Conservation (phyloP, 164 flowering plant genomes). For the Macadamia tetraphylla region DNA sequence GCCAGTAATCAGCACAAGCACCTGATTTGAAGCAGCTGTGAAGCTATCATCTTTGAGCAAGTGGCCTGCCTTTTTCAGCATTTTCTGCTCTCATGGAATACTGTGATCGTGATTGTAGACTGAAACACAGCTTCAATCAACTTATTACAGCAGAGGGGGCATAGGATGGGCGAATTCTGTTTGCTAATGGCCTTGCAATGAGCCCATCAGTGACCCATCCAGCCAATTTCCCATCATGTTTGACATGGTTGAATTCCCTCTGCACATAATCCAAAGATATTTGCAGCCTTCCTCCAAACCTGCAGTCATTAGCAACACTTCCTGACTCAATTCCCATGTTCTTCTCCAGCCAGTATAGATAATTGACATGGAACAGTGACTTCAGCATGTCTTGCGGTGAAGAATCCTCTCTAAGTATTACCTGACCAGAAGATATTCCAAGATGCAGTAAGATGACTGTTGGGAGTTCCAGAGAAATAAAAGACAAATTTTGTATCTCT, state of each 20-base stretch:
- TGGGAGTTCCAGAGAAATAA: background rate
- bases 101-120: no score
- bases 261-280: constrained; percentile 75
- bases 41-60: no score
- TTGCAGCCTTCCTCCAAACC: constrained; percentile 68
- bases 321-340: constrained; percentile 65
- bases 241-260: constrained; percentile 79
- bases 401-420: constrained; percentile 69
- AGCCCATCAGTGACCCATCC: constrained; percentile 92
- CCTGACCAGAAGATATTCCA: constrained; percentile 38
- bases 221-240: constrained; percentile 48
- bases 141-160: background rate
- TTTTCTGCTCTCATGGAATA: no score
- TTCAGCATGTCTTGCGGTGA: constrained; percentile 82
- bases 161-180: constrained; percentile 40
- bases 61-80: no score
- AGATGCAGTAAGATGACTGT: background rate
- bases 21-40: no score
- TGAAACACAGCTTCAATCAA: background rate
- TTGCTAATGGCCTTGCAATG: constrained; percentile 79
- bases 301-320: constrained; percentile 51
- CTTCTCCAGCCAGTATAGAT: constrained; percentile 91
- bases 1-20: no score
- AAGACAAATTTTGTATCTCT: background rate
- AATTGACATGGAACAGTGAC: constrained; percentile 80